Conservation (phyloP, 345 rosid genomes). For the Arabis alpina region DNA sequence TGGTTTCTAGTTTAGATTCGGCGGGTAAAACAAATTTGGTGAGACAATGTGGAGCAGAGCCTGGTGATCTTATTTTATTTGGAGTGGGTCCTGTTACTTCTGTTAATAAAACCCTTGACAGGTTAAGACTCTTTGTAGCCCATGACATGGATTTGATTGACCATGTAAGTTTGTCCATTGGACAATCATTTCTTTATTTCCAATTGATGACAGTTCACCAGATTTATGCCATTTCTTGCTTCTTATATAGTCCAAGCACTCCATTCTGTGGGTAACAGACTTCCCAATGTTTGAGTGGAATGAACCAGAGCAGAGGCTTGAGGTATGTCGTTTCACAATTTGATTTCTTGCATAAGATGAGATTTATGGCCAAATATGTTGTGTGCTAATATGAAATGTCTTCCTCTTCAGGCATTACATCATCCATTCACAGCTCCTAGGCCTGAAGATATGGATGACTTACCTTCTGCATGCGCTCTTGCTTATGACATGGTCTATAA, state of each 20-base stretch:
- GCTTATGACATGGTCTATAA: constrained; percentile 99
- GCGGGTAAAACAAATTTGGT: constrained; percentile 51
- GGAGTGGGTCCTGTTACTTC: constrained; percentile 77
- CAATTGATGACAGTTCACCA: constrained; percentile 13
- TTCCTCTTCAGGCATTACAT: constrained; percentile 73
- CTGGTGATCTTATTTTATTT: constrained; percentile 91
- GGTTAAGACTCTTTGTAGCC: constrained; percentile 72
- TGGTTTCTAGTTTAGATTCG: constrained; percentile 73
- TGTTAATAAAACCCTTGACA: constrained; percentile 80
- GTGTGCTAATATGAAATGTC: constrained; percentile 25
- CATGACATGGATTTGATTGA: constrained; percentile 79
- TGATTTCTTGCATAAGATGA: constrained; percentile 19
- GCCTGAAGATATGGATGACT: constrained; percentile 85
- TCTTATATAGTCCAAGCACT: constrained; percentile 68
- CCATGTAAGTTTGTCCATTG: constrained; percentile 54
- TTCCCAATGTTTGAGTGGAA: constrained; percentile 99
- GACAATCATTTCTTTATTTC: constrained; percentile 1
- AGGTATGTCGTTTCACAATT: constrained; percentile 57
- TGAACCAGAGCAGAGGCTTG: constrained; percentile 80
- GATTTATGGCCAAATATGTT: constrained; percentile 11
- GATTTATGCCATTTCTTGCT: constrained; percentile 25
- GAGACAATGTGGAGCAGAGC: constrained; percentile 66
- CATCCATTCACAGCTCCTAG: constrained; percentile 98
- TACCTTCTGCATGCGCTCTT: constrained; percentile 89
- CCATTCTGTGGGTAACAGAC: constrained; percentile 95